phyloP scores from a whole-genome alignment of 257 asterid species.

The Paraleonurus japonicus region DNA sequence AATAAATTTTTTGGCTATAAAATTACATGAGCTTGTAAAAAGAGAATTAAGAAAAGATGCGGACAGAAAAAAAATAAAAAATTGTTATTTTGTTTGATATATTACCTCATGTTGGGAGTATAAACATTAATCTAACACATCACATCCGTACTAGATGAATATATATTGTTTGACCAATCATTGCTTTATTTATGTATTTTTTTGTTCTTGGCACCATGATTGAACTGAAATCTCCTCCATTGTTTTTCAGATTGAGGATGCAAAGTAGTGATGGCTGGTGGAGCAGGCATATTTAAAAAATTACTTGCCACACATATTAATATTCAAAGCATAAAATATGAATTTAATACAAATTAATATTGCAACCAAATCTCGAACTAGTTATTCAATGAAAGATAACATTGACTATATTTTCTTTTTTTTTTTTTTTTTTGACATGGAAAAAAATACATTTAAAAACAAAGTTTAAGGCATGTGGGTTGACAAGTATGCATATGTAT shows the following conservation, averaged over 20 bases:
- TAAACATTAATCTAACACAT: neutral
- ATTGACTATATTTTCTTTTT: neutral
- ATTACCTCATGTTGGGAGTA: too few species aligned
- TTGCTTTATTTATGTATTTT: too few species aligned
- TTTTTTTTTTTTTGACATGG: too few species aligned
- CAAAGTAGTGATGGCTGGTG: neutral
- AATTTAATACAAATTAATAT: neutral
- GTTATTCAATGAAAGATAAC: conserved; percentile 1
- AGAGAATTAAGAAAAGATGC: neutral
- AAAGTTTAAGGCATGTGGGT: conserved; percentile 1
- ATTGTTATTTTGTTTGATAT: too few species aligned
- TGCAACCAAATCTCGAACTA: neutral
- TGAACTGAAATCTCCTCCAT: neutral
- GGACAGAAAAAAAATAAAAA: neutral
- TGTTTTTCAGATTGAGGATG: neutral
- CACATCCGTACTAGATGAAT: neutral
- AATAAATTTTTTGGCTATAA: too few species aligned
- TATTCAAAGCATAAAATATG: neutral
- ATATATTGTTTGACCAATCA: neutral
- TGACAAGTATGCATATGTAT: neutral
- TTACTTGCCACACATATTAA: neutral
- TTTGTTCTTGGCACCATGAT: neutral
- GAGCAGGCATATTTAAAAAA: neutral
- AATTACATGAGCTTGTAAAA: too few species aligned
- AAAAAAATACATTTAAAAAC: neutral